Evolutionary conservation across 768 basidiomycete genomes (phyloP).

Genomic region (Tubosaeta sp.): DNA sequence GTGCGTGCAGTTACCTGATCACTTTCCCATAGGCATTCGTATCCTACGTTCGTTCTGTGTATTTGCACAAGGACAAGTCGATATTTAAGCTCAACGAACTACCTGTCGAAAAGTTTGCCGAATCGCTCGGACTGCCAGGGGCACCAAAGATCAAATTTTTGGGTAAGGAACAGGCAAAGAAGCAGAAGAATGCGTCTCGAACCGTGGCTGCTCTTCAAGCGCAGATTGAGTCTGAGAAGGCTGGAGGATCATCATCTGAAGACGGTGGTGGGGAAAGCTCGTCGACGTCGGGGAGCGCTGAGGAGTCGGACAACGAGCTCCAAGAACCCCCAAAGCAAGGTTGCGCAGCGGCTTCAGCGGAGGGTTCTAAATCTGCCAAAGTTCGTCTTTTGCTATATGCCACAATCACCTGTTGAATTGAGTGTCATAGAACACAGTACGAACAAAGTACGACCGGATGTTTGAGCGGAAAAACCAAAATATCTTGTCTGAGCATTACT

Average conservation of each 20-base stretch:
- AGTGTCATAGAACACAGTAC: constrained; percentile 40
- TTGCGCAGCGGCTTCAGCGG: not conserved
- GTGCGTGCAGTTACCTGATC: not conserved
- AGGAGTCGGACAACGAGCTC: constrained; percentile 25
- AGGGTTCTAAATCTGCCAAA: constrained; percentile 34
- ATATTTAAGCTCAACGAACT: constrained; percentile 85
- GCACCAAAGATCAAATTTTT: constrained; percentile 94
- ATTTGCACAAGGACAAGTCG: constrained; percentile 91
- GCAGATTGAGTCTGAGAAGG: constrained; percentile 24
- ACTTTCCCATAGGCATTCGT: constrained; percentile 73
- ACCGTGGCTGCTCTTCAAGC: constrained; percentile 35
- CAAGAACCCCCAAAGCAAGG: not conserved
- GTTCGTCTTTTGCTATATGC: constrained; percentile 28
- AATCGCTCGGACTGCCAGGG: constrained; percentile 88
- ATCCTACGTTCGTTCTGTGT: constrained; percentile 88
- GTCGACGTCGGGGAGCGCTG: constrained; percentile 18
- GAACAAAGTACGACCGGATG: constrained; percentile 98
- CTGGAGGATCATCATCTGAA: constrained; percentile 8
- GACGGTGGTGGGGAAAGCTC: constrained; percentile 16
- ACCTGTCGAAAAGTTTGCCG: constrained; percentile 80
- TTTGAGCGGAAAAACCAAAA: constrained; percentile 95
- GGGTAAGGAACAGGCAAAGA: constrained; percentile 59
- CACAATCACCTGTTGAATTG: not conserved
- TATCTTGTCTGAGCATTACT: constrained; percentile 87
- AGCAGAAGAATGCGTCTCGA: constrained; percentile 70